Percentiles rank a stretch among this genome's conserved stretches.
Evolutionary conservation across 2,329 filamentous ascomycete genomes (phyloP).

Genomic region (Acephala macrosclerotiorum): DNA sequence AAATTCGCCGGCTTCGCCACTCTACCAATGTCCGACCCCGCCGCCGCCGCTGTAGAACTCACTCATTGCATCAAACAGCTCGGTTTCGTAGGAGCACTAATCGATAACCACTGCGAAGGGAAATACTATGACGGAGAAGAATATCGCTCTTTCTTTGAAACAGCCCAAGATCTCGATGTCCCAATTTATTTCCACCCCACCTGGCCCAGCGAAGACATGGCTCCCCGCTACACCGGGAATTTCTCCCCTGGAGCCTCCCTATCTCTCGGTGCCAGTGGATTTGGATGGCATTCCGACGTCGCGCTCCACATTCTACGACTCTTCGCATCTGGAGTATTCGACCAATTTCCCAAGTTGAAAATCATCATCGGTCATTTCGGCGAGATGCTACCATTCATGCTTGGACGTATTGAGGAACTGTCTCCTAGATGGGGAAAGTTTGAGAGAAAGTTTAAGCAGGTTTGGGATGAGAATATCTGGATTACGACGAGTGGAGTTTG

Average conservation of each 20-base stretch:
- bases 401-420: constrained; percentile 52
- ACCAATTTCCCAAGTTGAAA: constrained; percentile 54
- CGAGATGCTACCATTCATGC: constrained; percentile 54
- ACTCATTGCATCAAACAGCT: constrained; percentile 49
- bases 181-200: constrained; percentile 69
- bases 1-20: constrained; percentile 52
- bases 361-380: constrained; percentile 57
- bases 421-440: constrained; percentile 41
- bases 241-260: constrained; percentile 67
- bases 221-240: constrained; percentile 61
- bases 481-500: constrained; percentile 62
- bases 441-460: constrained; percentile 51
- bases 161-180: constrained; percentile 64
- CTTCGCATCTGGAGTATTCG: constrained; percentile 59
- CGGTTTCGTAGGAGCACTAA: constrained; percentile 55
- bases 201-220: constrained; percentile 60
- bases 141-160: constrained; percentile 69
- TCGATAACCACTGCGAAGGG: constrained; percentile 49
- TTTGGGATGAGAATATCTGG: constrained; percentile 63
- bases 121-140: constrained; percentile 52
- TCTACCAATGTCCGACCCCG: constrained; percentile 48
- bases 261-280: constrained; percentile 48
- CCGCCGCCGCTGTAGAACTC: constrained; percentile 45
- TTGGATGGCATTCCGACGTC: constrained; percentile 57
- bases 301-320: constrained; percentile 62